phyloP scores from a whole-genome alignment of 2,329 filamentous ascomycete species.

The Colletotrichum lindemuthianum region DNA sequence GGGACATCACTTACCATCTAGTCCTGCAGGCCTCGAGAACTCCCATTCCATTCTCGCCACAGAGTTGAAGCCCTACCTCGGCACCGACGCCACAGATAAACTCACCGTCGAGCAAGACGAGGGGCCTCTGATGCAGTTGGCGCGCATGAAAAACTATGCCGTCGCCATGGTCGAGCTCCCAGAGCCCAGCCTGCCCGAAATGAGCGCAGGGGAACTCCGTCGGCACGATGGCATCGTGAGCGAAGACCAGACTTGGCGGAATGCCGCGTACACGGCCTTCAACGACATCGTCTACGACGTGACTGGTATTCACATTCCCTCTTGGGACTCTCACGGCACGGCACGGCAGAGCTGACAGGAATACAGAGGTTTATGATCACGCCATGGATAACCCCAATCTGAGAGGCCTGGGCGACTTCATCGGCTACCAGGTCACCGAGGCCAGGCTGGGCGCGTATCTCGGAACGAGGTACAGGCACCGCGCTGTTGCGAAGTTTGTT shows the following conservation, averaged over 20 bases:
- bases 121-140: conserved; percentile 1
- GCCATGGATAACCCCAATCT: conserved; percentile 1
- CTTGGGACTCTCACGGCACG: too few relatives aligned
- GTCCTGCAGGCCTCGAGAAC: conserved; percentile 3
- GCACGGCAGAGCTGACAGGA: background rate
- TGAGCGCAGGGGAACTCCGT: background rate
- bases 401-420: background rate
- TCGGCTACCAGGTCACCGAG: conserved; percentile 7
- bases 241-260: background rate
- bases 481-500: conserved; percentile 3
- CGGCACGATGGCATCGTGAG: conserved; percentile 7
- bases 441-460: background rate
- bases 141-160: conserved; percentile 10
- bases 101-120: background rate
- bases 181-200: background rate
- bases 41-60: background rate
- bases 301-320: conserved; percentile 15
- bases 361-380: conserved; percentile 5
- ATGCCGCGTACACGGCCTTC: conserved; percentile 21
- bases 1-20: background rate
- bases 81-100: conserved; percentile 13
- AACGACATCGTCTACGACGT: conserved; percentile 32
- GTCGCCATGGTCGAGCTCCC: background rate
- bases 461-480: background rate
- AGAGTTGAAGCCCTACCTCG: background rate